Evolutionary conservation across 176 grass and related monocot genomes (phyloP).

Genomic region (Bromus sterilis): DNA sequence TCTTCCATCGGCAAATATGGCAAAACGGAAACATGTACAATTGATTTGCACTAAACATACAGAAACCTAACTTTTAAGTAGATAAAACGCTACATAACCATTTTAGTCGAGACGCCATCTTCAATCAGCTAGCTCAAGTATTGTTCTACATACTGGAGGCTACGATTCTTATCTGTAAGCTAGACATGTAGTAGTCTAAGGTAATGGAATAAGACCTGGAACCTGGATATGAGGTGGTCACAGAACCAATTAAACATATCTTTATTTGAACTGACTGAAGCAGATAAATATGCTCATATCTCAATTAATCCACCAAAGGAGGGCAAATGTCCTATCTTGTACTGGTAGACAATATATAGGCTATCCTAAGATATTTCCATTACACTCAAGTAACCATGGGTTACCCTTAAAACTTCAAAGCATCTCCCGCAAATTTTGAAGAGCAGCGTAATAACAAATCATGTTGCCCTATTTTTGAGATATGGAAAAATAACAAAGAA

Average conservation of each 20-base stretch:
- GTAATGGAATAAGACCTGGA: neutral
- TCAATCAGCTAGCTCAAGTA: neutral
- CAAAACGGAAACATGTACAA: no score
- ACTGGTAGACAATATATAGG: neutral
- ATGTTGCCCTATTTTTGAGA: neutral
- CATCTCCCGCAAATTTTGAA: neutral
- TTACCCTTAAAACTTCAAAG: neutral
- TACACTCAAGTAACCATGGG: neutral
- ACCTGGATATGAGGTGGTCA: neutral
- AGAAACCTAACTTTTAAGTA: no score
- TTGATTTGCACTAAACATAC: no score
- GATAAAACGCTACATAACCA: neutral
- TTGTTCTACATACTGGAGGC: neutral
- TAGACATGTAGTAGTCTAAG: neutral
- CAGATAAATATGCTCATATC: neutral
- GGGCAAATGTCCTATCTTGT: neutral
- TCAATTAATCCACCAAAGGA: constrained; percentile 9
- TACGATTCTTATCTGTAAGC: neutral
- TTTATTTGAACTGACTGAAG: neutral
- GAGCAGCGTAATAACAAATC: neutral
- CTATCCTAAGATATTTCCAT: neutral
- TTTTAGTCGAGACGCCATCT: neutral
- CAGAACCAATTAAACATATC: neutral
- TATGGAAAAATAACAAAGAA: neutral
- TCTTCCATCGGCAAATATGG: no score